phyloP scores from a whole-genome alignment of 2,329 filamentous ascomycete genomes.

The Monosporascus sp. region DNA sequence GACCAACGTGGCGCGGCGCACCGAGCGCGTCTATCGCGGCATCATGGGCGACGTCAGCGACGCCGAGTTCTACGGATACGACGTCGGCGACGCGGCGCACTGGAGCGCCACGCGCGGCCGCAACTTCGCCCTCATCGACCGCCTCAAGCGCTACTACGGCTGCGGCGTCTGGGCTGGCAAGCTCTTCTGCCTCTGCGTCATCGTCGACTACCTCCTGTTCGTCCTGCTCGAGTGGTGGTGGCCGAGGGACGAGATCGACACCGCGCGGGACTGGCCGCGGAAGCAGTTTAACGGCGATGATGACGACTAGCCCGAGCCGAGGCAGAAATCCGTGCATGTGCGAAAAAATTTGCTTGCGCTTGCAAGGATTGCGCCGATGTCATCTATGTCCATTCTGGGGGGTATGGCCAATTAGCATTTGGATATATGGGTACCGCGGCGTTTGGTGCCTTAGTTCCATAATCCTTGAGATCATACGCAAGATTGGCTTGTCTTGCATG shows the following conservation, averaged over 20 bases:
- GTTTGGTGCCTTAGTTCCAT: neutral
- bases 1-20: slow-evolving; percentile 90
- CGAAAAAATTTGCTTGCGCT: too few relatives aligned
- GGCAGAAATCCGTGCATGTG: too few relatives aligned
- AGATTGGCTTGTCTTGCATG: too few relatives aligned
- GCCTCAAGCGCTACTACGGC: slow-evolving; percentile 92
- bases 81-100: slow-evolving; percentile 53
- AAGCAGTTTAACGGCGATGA: slow-evolving; percentile 43
- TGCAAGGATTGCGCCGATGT: too few relatives aligned
- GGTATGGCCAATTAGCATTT: neutral
- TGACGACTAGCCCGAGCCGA: slow-evolving; percentile 13
- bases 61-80: slow-evolving; percentile 82
- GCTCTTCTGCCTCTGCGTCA: slow-evolving; percentile 88
- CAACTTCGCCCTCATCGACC: slow-evolving; percentile 89
- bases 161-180: slow-evolving; percentile 99
- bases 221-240: slow-evolving; percentile 83
- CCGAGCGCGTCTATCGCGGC: slow-evolving; percentile 91
- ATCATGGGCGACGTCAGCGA: slow-evolving; percentile 83
- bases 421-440: neutral
- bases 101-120: slow-evolving; percentile 68
- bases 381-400: neutral
- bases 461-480: too few relatives aligned
- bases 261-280: slow-evolving; percentile 86
- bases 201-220: slow-evolving; percentile 90
- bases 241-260: slow-evolving; percentile 79